phyloP scores from a whole-genome alignment of 345 rosid species.

The Syzygium oleosum region DNA sequence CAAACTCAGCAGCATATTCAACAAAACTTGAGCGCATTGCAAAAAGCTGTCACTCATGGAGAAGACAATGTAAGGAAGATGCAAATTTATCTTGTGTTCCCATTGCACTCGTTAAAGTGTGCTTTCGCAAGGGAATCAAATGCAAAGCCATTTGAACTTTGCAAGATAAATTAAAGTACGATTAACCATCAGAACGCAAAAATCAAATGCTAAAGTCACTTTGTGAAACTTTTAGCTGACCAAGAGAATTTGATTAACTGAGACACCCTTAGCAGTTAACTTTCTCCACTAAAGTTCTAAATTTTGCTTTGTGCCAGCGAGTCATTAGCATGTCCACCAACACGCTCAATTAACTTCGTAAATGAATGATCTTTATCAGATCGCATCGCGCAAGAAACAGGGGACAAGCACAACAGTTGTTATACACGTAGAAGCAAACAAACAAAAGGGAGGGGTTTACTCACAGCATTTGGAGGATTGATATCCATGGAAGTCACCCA shows the following conservation, averaged over 20 bases:
- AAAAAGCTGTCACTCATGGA: neutral
- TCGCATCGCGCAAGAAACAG: neutral
- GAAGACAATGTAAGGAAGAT: neutral
- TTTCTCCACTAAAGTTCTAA: neutral
- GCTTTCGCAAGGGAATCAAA: too few species aligned
- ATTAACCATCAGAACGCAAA: too few species aligned
- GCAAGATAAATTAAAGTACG: too few species aligned
- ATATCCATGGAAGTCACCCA: neutral
- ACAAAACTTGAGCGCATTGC: neutral
- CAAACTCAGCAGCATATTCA: slow-evolving; percentile 26
- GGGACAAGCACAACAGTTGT: neutral
- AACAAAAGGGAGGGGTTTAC: neutral
- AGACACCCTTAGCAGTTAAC: too few species aligned
- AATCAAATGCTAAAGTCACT: too few species aligned
- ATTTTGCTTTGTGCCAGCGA: neutral
- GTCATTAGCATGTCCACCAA: neutral
- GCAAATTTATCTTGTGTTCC: neutral
- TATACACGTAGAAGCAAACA: neutral
- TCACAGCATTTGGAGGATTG: neutral
- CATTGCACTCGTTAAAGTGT: neutral
- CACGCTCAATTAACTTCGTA: neutral
- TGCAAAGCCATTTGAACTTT: too few species aligned
- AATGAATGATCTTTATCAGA: neutral
- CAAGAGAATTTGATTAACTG: too few species aligned
- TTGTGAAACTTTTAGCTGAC: too few species aligned